Conservation (phyloP, 129 eudicot genomes). For the Apium graveolens region DNA sequence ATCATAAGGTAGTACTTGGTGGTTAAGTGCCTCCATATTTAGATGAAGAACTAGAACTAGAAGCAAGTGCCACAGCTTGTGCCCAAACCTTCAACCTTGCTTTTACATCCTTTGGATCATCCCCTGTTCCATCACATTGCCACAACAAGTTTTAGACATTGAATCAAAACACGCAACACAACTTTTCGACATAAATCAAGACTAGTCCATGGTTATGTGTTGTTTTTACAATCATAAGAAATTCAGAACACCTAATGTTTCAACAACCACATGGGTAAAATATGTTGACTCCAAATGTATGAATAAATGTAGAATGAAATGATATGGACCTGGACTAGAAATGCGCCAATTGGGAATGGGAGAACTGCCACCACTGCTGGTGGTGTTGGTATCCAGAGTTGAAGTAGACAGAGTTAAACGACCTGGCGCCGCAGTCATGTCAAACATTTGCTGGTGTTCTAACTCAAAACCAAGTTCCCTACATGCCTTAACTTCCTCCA, state of each 20-base stretch:
- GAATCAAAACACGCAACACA: not conserved
- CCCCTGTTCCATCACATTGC: constrained; percentile 11
- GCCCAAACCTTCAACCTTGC: constrained; percentile 23
- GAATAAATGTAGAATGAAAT: not conserved
- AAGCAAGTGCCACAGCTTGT: constrained; percentile 19
- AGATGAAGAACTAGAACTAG: constrained; percentile 3
- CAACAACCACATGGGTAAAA: not conserved
- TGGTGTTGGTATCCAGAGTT: constrained; percentile 8
- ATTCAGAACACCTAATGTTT: not conserved
- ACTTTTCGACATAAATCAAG: not conserved
- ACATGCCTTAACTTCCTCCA: constrained; percentile 24
- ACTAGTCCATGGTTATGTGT: not conserved
- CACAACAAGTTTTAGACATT: not conserved
- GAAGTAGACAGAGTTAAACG: constrained; percentile 2
- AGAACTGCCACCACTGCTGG: constrained; percentile 16
- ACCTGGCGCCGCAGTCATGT: constrained; percentile 1
- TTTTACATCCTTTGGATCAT: constrained; percentile 23
- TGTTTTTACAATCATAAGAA: not conserved
- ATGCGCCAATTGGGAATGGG: constrained; percentile 12
- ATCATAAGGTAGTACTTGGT: not conserved
- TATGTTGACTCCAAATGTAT: not conserved
- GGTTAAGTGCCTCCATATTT: constrained; percentile 3
- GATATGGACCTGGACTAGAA: constrained; percentile 8
- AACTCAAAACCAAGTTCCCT: constrained; percentile 22
- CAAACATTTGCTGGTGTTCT: constrained; percentile 10